Evolutionary conservation across 176 grass and related monocot species (phyloP).

Genomic region (Chloris gayana): DNA sequence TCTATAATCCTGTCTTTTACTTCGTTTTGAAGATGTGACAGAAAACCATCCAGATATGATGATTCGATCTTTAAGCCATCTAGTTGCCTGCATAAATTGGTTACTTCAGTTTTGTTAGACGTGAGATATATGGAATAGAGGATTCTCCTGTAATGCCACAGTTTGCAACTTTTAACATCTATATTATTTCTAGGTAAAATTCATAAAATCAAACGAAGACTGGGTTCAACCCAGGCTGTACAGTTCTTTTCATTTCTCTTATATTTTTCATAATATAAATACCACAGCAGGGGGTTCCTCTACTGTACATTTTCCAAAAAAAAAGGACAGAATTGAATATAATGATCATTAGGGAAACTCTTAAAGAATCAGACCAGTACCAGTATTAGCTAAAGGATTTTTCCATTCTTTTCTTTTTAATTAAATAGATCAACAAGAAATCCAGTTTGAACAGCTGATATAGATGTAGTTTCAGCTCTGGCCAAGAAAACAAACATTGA

Average conservation of each 20-base stretch:
- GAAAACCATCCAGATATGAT: conserved; percentile 81
- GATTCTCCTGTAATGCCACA: background rate
- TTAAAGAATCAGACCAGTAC: background rate
- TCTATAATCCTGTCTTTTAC: conserved; percentile 71
- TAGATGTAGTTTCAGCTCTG: background rate
- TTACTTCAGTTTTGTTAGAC: conserved; percentile 34
- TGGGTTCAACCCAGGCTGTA: no score
- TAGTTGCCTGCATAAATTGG: conserved; percentile 70
- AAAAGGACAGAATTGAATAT: background rate
- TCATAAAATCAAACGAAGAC: conserved; percentile 18
- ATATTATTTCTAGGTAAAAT: background rate
- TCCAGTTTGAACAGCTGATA: background rate
- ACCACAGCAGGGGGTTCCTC: no score
- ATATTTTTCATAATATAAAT: no score
- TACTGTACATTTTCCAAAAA: no score
- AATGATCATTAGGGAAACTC: background rate
- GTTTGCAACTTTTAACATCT: background rate
- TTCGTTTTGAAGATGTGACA: conserved; percentile 82
- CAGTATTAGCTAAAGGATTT: background rate
- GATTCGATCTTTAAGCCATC: conserved; percentile 70
- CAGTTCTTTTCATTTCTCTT: no score
- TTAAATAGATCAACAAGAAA: background rate
- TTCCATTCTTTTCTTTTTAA: background rate
- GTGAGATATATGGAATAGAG: background rate
- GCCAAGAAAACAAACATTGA: conserved; percentile 24